A percentile compares a stretch with the other conserved stretches of the same genome.
Conservation (phyloP, 805 yeast species). For the Saturnispora halmiae region DNA sequence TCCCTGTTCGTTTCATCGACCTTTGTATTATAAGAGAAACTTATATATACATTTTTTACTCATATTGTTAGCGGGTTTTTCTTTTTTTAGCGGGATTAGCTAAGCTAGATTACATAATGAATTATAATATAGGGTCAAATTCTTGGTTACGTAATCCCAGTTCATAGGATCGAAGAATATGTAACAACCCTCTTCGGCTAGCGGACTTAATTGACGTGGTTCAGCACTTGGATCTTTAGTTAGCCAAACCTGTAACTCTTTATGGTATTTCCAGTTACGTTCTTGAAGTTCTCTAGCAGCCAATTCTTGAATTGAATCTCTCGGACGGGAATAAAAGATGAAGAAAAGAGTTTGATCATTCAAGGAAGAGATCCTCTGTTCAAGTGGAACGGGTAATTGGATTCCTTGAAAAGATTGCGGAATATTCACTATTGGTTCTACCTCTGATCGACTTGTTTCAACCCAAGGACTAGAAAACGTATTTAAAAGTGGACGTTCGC, state of each 20-base stretch:
- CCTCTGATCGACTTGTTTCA: constrained; percentile 82
- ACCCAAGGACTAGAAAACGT: constrained; percentile 91
- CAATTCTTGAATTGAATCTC: constrained; percentile 86
- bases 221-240: constrained; percentile 89
- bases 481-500: constrained; percentile 40
- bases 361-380: constrained; percentile 45
- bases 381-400: constrained; percentile 19
- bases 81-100: not conserved
- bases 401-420: constrained; percentile 46
- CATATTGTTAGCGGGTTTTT: not conserved
- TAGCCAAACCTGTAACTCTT: constrained; percentile 91
- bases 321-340: constrained; percentile 87
- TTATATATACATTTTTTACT: no score
- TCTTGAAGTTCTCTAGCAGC: constrained; percentile 86
- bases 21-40: no score
- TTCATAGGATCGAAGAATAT: constrained; percentile 90
- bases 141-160: constrained; percentile 87
- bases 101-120: constrained; percentile 17
- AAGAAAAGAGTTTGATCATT: constrained; percentile 90
- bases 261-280: constrained; percentile 96
- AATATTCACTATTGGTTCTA: constrained; percentile 68
- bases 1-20: not conserved
- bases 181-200: constrained; percentile 86
- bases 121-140: constrained; percentile 45
- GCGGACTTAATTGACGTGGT: constrained; percentile 54